Conservation (phyloP, 2,329 filamentous ascomycete species). For the Emergomyces orientalis region DNA sequence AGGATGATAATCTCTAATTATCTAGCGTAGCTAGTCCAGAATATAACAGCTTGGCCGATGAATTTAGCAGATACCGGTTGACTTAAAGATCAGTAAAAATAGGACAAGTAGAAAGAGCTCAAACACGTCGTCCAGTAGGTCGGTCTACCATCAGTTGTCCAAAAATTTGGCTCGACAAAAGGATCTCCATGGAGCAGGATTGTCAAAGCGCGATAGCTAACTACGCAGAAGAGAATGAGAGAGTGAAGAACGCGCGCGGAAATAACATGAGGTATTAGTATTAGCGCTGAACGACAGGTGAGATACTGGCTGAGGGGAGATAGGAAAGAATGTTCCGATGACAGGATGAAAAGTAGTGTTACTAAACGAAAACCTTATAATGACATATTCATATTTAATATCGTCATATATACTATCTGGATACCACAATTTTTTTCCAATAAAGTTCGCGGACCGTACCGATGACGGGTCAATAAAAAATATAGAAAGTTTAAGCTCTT, state of each 20-base stretch:
- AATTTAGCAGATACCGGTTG: not conserved
- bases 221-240: not conserved
- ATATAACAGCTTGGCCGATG: not conserved
- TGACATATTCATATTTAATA: constrained; percentile 1
- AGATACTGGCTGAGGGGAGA: not conserved
- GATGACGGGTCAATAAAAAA: not conserved
- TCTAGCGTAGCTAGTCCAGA: not conserved
- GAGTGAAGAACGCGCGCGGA: not conserved
- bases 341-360: not conserved
- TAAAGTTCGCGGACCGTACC: not conserved
- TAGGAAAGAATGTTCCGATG: not conserved
- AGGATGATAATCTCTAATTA: not conserved
- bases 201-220: not conserved
- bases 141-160: not conserved
- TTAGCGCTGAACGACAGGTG: not conserved
- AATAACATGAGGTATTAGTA: not conserved
- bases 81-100: not conserved
- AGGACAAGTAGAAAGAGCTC: not conserved
- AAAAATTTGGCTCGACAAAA: not conserved
- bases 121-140: not conserved
- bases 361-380: not conserved
- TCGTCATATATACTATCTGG: not conserved
- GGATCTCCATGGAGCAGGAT: not conserved
- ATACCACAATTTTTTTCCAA: not conserved
- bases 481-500: not conserved